phyloP scores from a whole-genome alignment of 192 early-diverging fungal species.

The Podila verticillata region DNA sequence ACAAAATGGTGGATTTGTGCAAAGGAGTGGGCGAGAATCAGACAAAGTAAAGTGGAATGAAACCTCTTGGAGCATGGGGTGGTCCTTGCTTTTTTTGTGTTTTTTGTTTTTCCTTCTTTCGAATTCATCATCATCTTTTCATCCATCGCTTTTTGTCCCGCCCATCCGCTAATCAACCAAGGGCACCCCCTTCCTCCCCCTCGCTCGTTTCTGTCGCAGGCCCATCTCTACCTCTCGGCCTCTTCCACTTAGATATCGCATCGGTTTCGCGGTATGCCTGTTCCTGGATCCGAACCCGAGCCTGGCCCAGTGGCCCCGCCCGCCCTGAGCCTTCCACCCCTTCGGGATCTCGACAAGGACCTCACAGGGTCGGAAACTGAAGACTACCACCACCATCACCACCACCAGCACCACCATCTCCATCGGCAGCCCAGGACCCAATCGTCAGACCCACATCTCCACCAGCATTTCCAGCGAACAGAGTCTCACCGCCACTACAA shows the following conservation, averaged over 20 bases:
- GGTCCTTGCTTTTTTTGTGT: too few relatives aligned
- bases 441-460: conserved; percentile 1
- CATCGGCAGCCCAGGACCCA: not conserved
- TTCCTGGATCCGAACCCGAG: conserved; percentile 3
- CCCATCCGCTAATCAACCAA: not conserved
- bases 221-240: not conserved
- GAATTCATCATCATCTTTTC: not conserved
- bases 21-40: too few relatives aligned
- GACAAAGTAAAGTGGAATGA: too few relatives aligned
- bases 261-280: not conserved
- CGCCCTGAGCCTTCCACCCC: not conserved
- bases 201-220: not conserved
- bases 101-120: not conserved
- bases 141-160: not conserved
- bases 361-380: not conserved
- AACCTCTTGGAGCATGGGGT: too few relatives aligned
- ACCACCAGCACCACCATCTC: not conserved
- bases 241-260: not conserved
- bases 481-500: not conserved
- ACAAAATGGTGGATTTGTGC: too few relatives aligned
- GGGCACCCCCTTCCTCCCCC: not conserved
- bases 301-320: not conserved
- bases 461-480: not conserved
- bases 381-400: not conserved
- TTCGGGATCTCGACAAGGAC: not conserved